Percentiles rank a stretch among this genome's conserved stretches.
Conservation (phyloP, 306 rosid genomes). For the Inga oerstediana region DNA sequence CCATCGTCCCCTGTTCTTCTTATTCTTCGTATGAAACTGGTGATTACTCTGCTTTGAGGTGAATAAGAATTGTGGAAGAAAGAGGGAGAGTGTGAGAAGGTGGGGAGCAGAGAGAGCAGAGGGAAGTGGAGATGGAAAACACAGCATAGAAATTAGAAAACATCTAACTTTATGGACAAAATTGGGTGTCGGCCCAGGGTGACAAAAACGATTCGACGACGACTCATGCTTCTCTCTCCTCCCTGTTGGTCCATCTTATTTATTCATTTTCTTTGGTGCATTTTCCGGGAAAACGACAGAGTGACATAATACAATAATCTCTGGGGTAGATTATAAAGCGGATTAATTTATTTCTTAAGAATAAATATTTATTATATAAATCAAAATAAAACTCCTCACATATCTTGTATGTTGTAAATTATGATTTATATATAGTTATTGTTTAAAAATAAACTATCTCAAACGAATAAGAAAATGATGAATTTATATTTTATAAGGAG, state of each 20-base stretch:
- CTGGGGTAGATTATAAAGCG: neutral
- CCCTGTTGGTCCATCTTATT: neutral
- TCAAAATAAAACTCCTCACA: too few relatives aligned
- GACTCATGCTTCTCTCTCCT: neutral
- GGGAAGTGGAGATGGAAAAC: neutral
- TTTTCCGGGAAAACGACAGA: slow-evolving; percentile 19
- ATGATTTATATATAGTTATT: too few relatives aligned
- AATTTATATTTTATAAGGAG: too few relatives aligned
- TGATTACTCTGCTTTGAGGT: neutral
- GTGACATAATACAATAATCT: slow-evolving; percentile 12
- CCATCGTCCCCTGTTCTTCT: slow-evolving; percentile 45
- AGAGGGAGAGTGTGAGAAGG: neutral
- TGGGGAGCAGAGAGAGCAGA: neutral
- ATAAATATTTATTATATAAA: too few relatives aligned
- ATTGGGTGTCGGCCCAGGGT: slow-evolving; percentile 31
- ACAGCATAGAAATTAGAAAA: slow-evolving; percentile 28
- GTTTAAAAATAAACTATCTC: too few relatives aligned
- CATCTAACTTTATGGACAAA: slow-evolving; percentile 28
- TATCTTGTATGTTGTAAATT: too few relatives aligned
- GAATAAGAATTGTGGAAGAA: neutral
- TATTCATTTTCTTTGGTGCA: neutral
- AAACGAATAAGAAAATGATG: too few relatives aligned
- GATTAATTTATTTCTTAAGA: too few relatives aligned
- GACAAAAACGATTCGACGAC: slow-evolving; percentile 28
- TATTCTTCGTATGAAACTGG: neutral